Evolutionary conservation across 352 stramenopile species (phyloP).

Genomic region (Bremia lactucae): DNA sequence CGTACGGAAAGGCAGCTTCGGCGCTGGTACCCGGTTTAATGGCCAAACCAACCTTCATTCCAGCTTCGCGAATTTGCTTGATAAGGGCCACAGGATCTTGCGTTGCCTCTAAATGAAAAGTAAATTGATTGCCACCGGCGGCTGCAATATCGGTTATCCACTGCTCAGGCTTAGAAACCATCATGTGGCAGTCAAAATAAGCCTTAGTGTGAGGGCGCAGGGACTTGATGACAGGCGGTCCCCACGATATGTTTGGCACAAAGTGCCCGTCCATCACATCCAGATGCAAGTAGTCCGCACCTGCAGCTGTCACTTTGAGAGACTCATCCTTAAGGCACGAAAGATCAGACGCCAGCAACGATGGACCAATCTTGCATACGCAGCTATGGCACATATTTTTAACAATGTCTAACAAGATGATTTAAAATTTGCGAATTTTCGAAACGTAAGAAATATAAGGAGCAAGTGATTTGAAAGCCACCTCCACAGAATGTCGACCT

Average conservation of each 20-base stretch:
- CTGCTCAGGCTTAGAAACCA: constrained; percentile 92
- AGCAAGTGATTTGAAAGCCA: too few relatives aligned
- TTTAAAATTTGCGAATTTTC: too few relatives aligned
- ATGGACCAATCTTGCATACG: constrained; percentile 87
- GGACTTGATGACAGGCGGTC: constrained; percentile 91
- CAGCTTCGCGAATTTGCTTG: constrained; percentile 69
- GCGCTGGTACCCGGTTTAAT: constrained; percentile 92
- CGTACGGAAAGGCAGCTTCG: constrained; percentile 72
- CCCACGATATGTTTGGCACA: constrained; percentile 95
- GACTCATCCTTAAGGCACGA: constrained; percentile 88
- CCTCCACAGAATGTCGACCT: constrained; percentile 24
- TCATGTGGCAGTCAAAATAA: constrained; percentile 98
- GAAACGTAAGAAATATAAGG: too few relatives aligned
- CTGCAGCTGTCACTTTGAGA: constrained; percentile 79
- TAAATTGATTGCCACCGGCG: constrained; percentile 91
- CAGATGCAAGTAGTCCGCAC: constrained; percentile 94
- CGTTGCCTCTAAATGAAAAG: constrained; percentile 92
- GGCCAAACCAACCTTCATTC: constrained; percentile 93
- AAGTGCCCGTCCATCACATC: constrained; percentile 99
- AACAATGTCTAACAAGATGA: too few relatives aligned
- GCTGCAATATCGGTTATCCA: constrained; percentile 93
- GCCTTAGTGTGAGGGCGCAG: constrained; percentile 78
- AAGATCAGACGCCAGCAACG: constrained; percentile 91
- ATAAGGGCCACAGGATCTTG: constrained; percentile 59
- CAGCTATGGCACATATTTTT: constrained; percentile 85